Base-by-base conservation (phyloP, 2,329 filamentous ascomycete species). In the Tolypocladium endophyticum region DNA sequence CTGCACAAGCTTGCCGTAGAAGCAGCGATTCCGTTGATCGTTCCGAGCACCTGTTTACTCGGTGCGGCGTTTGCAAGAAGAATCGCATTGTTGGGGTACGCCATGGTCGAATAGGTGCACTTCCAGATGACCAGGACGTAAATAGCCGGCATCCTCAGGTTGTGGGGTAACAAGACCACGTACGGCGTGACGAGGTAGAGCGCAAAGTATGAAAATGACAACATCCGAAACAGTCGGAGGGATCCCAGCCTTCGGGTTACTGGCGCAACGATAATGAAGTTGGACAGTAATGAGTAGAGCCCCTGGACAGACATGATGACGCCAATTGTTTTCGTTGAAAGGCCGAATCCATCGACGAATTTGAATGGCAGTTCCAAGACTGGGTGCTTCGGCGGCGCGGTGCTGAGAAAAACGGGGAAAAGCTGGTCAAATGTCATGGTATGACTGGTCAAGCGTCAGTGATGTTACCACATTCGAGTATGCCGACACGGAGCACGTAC, bases 361-460 rank as follows among this genome's bases (percentile, higher is more conserved):
- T 89, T 88, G 79, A 99, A 94, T 0, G 93, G 93, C 2, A 96
- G 81, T 16, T 75, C 81, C 63, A 67, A 78, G 63, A 69, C 83
- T 73, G 69, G 81, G 70, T 68, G 81, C 71, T 77, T 66, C 1
- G 79, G 80, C 12, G 76, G 72, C 20, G 75, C 74, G 53, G 90
- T 90, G 72, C 89, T 93, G 69, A 99, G 84, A 66, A 99, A 91
- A 2, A 97, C 89, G 0, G 94, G 93, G 66, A 97, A 87, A 56
- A 97, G 82, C 69, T 96, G 90, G 74, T 99, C 94, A 67, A 96
- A 94, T 0, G 92, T 95, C 75, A 99, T 97, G 16, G 93, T 97
- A 76, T 97, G 93, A 77, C 92, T 96, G 68, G 47, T 62, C 38
- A 11, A 18, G 52, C 59, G 55, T 70, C 63, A 70, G 66, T 20